phyloP scores from a whole-genome alignment of 2,329 filamentous ascomycete species.

The Lecanicillium sp. region DNA sequence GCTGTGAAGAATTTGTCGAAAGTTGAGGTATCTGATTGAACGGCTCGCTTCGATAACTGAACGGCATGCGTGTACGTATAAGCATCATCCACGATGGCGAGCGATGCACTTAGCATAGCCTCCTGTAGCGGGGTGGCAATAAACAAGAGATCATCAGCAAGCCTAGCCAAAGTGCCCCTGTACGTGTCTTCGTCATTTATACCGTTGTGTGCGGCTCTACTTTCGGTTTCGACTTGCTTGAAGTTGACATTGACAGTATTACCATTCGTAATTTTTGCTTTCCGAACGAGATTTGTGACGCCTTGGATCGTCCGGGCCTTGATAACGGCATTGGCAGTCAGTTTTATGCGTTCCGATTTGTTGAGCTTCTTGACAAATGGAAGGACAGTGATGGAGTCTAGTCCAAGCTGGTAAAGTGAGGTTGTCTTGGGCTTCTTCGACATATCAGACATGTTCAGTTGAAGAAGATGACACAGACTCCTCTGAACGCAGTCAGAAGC shows the following conservation, averaged over 20 bases:
- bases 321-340: constrained; percentile 14
- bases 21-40: constrained; percentile 9
- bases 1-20: constrained; percentile 12
- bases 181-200: too few species aligned
- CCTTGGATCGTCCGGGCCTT: constrained; percentile 15
- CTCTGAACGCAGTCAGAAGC: too few species aligned
- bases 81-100: constrained; percentile 13
- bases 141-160: constrained; percentile 14
- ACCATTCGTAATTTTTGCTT: constrained; percentile 4
- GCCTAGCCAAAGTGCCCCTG: constrained; percentile 9
- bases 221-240: too few species aligned
- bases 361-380: constrained; percentile 11
- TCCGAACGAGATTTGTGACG: constrained; percentile 11
- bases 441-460: constrained; percentile 7
- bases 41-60: constrained; percentile 12
- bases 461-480: constrained; percentile 9
- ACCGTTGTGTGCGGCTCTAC: too few species aligned
- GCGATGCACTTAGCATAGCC: constrained; percentile 17
- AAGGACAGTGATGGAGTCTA: constrained; percentile 15
- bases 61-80: constrained; percentile 16
- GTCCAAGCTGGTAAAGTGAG: constrained; percentile 13
- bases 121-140: constrained; percentile 17
- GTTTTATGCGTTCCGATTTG: constrained; percentile 8
- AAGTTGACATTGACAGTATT: too few species aligned
- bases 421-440: constrained; percentile 4